Evolutionary conservation across 352 stramenopile genomes (phyloP).

Genomic region (Pilasporangium apinafurcum): DNA sequence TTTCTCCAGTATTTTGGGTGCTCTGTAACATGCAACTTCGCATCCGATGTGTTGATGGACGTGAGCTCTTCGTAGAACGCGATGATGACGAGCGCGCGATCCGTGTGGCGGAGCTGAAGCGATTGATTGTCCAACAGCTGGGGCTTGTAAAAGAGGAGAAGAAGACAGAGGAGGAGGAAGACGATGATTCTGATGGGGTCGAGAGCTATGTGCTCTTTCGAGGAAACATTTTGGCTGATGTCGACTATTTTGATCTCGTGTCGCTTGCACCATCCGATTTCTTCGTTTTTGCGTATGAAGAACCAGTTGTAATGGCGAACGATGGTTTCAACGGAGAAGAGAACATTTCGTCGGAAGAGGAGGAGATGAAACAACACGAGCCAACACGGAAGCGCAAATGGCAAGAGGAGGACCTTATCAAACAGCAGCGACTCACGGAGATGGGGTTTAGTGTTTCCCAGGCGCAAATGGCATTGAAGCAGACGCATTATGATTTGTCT

Average conservation of each 20-base stretch:
- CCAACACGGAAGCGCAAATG: slow-evolving; percentile 6
- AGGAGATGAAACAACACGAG: slow-evolving; percentile 4
- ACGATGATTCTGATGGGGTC: slow-evolving; percentile 7
- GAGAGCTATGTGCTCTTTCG: slow-evolving; percentile 41
- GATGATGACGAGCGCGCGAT: slow-evolving; percentile 26
- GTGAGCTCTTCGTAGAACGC: slow-evolving; percentile 47
- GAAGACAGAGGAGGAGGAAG: slow-evolving; percentile 1
- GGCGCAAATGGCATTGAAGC: slow-evolving; percentile 17
- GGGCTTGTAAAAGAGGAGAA: slow-evolving; percentile 3
- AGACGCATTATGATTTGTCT: slow-evolving; percentile 23
- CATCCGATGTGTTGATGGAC: slow-evolving; percentile 48
- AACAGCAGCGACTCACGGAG: slow-evolving; percentile 34
- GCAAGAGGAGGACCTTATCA: neutral
- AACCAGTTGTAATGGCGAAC: slow-evolving; percentile 1
- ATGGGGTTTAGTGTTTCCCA: slow-evolving; percentile 45
- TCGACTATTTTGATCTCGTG: slow-evolving; percentile 53
- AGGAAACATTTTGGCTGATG: slow-evolving; percentile 50
- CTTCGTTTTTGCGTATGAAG: slow-evolving; percentile 55
- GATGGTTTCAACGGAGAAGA: neutral
- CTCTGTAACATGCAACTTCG: slow-evolving; percentile 33
- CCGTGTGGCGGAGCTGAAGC: slow-evolving; percentile 43
- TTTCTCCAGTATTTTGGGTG: too few relatives aligned
- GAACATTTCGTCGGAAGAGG: neutral
- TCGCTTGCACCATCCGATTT: slow-evolving; percentile 40
- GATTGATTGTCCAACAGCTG: slow-evolving; percentile 27